Evolutionary conservation across 2,329 filamentous ascomycete species (phyloP), one percentile per base, ranked within the genome.

Genomic region (Pochonia chlamydosporia): DNA sequence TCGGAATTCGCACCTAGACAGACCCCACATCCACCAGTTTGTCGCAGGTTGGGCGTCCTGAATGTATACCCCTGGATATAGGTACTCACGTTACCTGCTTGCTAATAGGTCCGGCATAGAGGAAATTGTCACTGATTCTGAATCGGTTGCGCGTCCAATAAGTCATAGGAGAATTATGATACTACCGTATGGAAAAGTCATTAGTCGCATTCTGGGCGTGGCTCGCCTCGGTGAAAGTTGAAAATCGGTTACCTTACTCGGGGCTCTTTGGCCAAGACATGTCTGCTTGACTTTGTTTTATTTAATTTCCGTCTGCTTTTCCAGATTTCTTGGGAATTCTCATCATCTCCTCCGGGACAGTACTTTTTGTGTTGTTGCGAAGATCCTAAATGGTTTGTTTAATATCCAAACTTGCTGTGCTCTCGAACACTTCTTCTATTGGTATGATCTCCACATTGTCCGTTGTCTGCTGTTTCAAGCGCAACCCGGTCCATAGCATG

Each of bases 11-110:
- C 41, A 25, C 13, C 26, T 20, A n/a, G n/a, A n/a, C 21, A 13
- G 41, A 16, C 24, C 26, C 26, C 26, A 16, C 31, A 31, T 5
- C 21, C 23, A 39, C 11, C 33, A 9, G 35, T 37, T 45, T 16
- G 43, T 45, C 43, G 43, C 43, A 45, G 43, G 43, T 45, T 25
- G 25, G 43, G 16, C 33, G 31, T 30, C 43, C 35, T 44, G 28
- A 44, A 44, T 37, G 30, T 14, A 37, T 18, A 24, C 28, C 40
- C 28, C 41, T 21, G 31, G n/a, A 16, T 6, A 33, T 33, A 28
- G 7, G 26, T 28, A 28, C 26, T 28, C 26, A 13, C 18, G n/a
- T 18, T 25, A 5, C n/a, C 13, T 9, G 24, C 18, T 14, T 18
- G 13, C 25, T n/a, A 16, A 26, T 44, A 35, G 28, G 31, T 31